Percentiles rank a stretch among this genome's conserved stretches.
Conservation (phyloP, 176 grass and related monocot species). For the Chrysopogon serrulatus region DNA sequence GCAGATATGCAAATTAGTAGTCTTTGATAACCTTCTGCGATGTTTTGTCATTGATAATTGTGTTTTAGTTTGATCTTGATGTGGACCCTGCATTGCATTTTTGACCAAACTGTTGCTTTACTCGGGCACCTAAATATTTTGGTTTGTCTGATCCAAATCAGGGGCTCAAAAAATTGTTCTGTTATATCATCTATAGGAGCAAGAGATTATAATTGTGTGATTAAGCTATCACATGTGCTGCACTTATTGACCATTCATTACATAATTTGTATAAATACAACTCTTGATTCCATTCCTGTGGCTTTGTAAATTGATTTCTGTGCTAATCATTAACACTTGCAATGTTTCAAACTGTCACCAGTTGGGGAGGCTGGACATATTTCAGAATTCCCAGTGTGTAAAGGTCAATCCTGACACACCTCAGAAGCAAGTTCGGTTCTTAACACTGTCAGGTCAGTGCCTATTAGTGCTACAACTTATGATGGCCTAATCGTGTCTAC, state of each 20-base stretch:
- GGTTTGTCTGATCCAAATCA: neutral
- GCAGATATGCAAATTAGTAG: no score
- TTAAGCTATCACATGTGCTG: neutral
- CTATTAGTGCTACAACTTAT: neutral
- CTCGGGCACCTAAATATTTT: no score
- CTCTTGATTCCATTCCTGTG: neutral
- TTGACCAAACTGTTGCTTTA: neutral
- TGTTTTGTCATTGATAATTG: no score
- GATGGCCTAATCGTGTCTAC: neutral
- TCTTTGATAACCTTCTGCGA: neutral
- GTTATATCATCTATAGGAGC: neutral
- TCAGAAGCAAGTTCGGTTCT: constrained; percentile 90
- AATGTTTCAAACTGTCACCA: constrained; percentile 15
- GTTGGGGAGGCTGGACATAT: constrained; percentile 62
- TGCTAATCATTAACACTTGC: neutral
- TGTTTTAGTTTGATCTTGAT: neutral
- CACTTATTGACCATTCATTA: neutral
- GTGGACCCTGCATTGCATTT: neutral
- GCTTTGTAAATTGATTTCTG: neutral
- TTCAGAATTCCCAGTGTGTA: constrained; percentile 60
- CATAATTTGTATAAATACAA: neutral
- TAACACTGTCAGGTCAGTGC: constrained; percentile 67
- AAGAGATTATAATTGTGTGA: neutral
- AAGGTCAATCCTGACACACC: constrained; percentile 92
- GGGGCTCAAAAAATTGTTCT: neutral